Conservation (phyloP, 2,329 filamentous ascomycete genomes). For the Cladosporium sp. region DNA sequence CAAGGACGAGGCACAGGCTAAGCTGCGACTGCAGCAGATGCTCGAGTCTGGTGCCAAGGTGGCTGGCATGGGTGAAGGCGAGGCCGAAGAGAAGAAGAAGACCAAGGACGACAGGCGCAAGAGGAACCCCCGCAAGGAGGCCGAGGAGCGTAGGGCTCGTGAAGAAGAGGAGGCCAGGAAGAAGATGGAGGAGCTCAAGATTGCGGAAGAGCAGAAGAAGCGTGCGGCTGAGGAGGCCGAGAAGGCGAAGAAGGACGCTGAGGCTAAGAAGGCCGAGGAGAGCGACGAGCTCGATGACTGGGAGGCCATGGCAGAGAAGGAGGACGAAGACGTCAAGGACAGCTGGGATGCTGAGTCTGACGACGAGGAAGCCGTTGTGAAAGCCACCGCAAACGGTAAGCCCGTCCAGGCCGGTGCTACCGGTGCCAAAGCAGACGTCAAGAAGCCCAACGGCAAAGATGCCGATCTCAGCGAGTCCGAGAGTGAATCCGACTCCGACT, state of each 20-base stretch:
- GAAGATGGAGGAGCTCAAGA: conserved; percentile 49
- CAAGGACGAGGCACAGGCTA: conserved; percentile 71
- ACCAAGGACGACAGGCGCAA: conserved; percentile 70
- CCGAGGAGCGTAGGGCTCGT: conserved; percentile 45
- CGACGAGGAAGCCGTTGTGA: conserved; percentile 50
- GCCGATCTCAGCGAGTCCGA: conserved; percentile 45
- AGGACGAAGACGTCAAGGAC: conserved; percentile 79
- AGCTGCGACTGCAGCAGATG: conserved; percentile 80
- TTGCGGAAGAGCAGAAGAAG: conserved; percentile 61
- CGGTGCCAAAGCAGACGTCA: conserved; percentile 22
- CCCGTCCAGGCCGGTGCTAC: conserved; percentile 23
- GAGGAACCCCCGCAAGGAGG: conserved; percentile 60
- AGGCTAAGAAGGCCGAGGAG: conserved; percentile 57
- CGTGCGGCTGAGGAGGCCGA: conserved; percentile 72
- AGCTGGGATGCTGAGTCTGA: conserved; percentile 88
- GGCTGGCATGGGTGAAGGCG: conserved; percentile 50
- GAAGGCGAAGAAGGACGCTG: conserved; percentile 61
- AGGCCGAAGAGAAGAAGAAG: conserved; percentile 72
- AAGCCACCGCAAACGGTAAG: conserved; percentile 32
- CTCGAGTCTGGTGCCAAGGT: conserved; percentile 64
- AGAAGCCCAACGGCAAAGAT: conserved; percentile 22
- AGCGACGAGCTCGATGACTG: conserved; percentile 69
- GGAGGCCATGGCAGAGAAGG: conserved; percentile 72
- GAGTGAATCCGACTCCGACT: conserved; percentile 47
- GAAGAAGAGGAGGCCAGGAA: conserved; percentile 50